These are phyloP conservation scores for Trifolium dubium DNA, from an alignment of 306 rosid genomes.

Conservation along the genomic window DNA sequence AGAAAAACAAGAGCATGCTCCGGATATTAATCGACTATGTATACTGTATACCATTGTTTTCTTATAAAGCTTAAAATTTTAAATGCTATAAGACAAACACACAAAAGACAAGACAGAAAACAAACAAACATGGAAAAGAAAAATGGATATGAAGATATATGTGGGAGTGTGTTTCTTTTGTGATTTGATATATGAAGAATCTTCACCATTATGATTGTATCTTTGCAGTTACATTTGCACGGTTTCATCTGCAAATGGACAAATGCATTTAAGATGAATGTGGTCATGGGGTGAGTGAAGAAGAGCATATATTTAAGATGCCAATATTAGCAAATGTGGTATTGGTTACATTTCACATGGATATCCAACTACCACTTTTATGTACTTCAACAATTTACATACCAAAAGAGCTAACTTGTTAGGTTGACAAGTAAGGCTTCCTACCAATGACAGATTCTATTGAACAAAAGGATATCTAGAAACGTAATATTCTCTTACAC, in stretches of 20 bases:
- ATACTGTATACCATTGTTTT: no score
- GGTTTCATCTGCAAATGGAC: conserved; percentile 28
- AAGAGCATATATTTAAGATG: conserved; percentile 44
- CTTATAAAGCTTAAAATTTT: no score
- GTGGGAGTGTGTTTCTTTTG: background rate
- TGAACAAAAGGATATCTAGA: conserved; percentile 81
- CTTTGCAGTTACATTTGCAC: background rate
- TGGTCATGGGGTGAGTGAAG: conserved; percentile 3
- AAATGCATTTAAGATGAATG: conserved; percentile 42
- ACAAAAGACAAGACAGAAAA: background rate
- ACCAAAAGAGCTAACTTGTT: conserved; percentile 47
- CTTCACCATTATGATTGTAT: background rate
- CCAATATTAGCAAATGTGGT: conserved; percentile 46
- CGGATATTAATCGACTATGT: no score
- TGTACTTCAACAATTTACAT: conserved; percentile 54
- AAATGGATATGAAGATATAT: background rate
- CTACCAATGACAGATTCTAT: conserved; percentile 48
- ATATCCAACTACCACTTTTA: conserved; percentile 54
- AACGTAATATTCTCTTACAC: conserved; percentile 71
- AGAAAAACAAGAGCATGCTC: no score
- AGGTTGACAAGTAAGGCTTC: conserved; percentile 44
- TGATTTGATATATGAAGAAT: background rate
- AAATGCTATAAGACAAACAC: background rate
- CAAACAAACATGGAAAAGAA: background rate
- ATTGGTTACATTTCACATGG: conserved; percentile 50